Evolutionary conservation across 2,329 filamentous ascomycete species (phyloP).

Genomic region (Phaeophleospora eucalypticola): DNA sequence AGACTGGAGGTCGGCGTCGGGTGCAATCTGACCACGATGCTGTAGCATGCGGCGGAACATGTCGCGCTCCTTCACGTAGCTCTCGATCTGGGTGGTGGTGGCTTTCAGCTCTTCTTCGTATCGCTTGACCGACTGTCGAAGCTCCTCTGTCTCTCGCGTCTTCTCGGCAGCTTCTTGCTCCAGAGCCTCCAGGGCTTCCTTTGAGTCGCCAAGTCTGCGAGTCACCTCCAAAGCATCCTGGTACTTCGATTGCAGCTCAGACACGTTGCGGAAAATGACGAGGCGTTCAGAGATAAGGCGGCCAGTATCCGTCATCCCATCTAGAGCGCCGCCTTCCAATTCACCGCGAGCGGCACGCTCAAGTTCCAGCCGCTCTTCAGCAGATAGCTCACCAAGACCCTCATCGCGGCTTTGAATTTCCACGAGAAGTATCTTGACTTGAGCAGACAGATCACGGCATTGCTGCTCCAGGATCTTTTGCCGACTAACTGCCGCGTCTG

Average conservation of each 20-base stretch:
- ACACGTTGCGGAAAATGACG: slow-evolving; percentile 82
- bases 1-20: slow-evolving; percentile 59
- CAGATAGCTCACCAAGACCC: slow-evolving; percentile 66
- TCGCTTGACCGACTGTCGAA: slow-evolving; percentile 69
- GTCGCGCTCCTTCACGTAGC: slow-evolving; percentile 90
- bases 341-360: slow-evolving; percentile 75
- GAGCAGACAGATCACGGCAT: slow-evolving; percentile 80
- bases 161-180: slow-evolving; percentile 54
- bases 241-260: slow-evolving; percentile 84
- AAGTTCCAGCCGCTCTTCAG: slow-evolving; percentile 69
- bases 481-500: slow-evolving; percentile 61
- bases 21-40: slow-evolving; percentile 61
- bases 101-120: slow-evolving; percentile 82
- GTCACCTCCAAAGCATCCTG: slow-evolving; percentile 76
- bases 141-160: slow-evolving; percentile 62
- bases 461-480: slow-evolving; percentile 77
- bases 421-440: slow-evolving; percentile 85
- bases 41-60: slow-evolving; percentile 96
- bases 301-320: slow-evolving; percentile 78
- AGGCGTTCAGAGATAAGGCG: slow-evolving; percentile 84
- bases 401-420: slow-evolving; percentile 79
- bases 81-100: slow-evolving; percentile 79
- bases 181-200: slow-evolving; percentile 85
- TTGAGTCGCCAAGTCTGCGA: slow-evolving; percentile 77
- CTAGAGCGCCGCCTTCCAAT: slow-evolving; percentile 63